Base-by-base conservation (phyloP, 352 stramenopile species). In the Phytophthora parvispora region DNA sequence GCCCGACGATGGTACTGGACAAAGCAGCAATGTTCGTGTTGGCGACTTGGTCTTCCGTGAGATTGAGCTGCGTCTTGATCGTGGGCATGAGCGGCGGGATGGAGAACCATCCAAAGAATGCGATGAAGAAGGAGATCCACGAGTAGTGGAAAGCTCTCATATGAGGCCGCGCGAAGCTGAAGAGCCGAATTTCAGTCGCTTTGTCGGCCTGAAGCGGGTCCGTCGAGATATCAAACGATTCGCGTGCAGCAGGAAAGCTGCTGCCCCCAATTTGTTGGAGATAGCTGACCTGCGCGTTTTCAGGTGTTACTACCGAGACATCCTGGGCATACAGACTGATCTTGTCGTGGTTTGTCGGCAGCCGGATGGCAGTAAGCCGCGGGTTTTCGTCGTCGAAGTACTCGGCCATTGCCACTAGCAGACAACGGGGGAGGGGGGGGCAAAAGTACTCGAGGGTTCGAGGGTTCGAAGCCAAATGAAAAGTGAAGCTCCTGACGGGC, bases 21-120 rank as follows among this genome's bases (percentile, higher is more conserved):
- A 97, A 84, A 15, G 91, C 80, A 28, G 84, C 77, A 73, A 98
- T 98, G 66, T 97, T 98, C 29, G 93, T 92, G 49, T 92, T 98
- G 45, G 73, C 65, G 18, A 98, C 86, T 60, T 99, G 72, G 67
- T 93, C 63, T 48, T 90, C 88, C 15, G 72, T 91, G 6, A 99
- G 77, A 1, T 75, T 73, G 88, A 80, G 61, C 15, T 75, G 48
- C 20, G 71, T 51, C 54, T 70, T 75, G 48, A 75, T 75, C 4
- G 67, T 71, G 1, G 67, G 67, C 61, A 71, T 34, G 18, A 75
- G 61, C 8, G 67, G 55, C 16, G 55, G 54, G 4, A 98, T 98
- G 31, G 91, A 88, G 71, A 98, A 98, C 93, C 94, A 98, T 25
- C 95, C 91, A 60, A 98, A 93, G 81, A 99, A 99, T 40, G 94